A percentile compares a stretch with the other conserved stretches of the same genome.
These are phyloP conservation scores for Jackrogersella minutella DNA, from an alignment of 495 filamentous ascomycete species.

Conservation along the genomic window DNA sequence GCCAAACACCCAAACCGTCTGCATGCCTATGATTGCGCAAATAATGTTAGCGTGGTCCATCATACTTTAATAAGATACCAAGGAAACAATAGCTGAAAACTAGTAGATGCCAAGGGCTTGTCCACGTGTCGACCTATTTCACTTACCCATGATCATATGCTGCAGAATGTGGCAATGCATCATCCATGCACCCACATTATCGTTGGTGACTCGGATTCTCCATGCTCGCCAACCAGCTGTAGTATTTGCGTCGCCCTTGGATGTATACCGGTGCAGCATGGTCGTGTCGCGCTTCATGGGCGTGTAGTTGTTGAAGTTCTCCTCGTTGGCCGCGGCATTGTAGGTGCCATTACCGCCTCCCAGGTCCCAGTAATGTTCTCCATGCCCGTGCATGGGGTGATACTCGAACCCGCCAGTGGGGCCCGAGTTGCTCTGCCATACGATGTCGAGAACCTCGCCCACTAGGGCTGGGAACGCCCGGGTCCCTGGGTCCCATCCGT, in stretches of 20 bases:
- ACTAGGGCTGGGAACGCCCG: constrained; percentile 61
- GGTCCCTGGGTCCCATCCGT: constrained; percentile 62
- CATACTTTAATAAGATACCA: not conserved
- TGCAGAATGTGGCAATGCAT: constrained; percentile 68
- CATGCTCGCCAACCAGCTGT: constrained; percentile 66
- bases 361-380: constrained; percentile 65
- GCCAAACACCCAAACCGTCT: constrained; percentile 62
- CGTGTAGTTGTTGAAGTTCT: constrained; percentile 50
- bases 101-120: not conserved
- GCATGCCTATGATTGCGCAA: constrained; percentile 49
- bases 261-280: constrained; percentile 60
- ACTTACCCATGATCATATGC: constrained; percentile 62
- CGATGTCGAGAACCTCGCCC: constrained; percentile 70
- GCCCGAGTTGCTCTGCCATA: constrained; percentile 61
- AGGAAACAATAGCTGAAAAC: not conserved
- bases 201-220: constrained; percentile 56
- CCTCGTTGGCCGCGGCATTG: constrained; percentile 60
- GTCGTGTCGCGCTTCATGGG: constrained; percentile 64
- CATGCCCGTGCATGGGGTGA: constrained; percentile 70
- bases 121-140: not conserved
- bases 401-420: constrained; percentile 59
- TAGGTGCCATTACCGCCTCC: constrained; percentile 66
- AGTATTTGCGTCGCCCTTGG: constrained; percentile 45
- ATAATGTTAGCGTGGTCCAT: constrained; percentile 11
- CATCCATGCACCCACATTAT: constrained; percentile 67